A percentile compares a stretch with the other conserved stretches of the same genome.
Evolutionary conservation across 805 yeast species (phyloP).

Genomic region (Yarrowia sp.): DNA sequence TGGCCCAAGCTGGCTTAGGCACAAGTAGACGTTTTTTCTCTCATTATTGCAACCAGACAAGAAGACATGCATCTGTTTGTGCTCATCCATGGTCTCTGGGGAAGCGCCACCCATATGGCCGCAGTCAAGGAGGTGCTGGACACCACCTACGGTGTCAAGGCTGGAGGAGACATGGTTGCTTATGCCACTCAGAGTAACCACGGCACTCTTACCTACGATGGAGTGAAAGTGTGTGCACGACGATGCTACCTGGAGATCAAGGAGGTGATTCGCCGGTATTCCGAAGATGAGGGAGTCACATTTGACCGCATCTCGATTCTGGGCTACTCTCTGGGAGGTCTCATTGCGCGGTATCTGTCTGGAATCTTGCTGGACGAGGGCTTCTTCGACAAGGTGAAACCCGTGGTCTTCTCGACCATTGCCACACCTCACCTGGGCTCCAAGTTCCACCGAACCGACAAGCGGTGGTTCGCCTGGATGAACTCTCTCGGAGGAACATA

Average conservation of each 20-base stretch:
- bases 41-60: not conserved
- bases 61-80: conserved; percentile 57
- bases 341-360: conserved; percentile 69
- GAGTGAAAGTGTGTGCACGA: conserved; percentile 56
- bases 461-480: conserved; percentile 39
- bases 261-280: conserved; percentile 40
- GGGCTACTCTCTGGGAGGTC: conserved; percentile 91
- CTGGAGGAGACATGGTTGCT: conserved; percentile 37
- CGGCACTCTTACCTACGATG: conserved; percentile 79
- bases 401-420: conserved; percentile 62
- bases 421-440: conserved; percentile 77
- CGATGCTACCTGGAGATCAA: conserved; percentile 40
- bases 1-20: conserved; percentile 13
- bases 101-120: conserved; percentile 57
- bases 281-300: conserved; percentile 36
- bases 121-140: conserved; percentile 46
- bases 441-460: conserved; percentile 44
- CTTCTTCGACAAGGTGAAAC: conserved; percentile 56
- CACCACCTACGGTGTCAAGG: conserved; percentile 31
- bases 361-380: conserved; percentile 57
- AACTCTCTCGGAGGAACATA: conserved; percentile 53
- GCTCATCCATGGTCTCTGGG: conserved; percentile 76
- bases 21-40: not conserved
- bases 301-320: conserved; percentile 66
- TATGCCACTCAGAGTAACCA: conserved; percentile 57